Conservation (phyloP, 148 eudicot genomes). For the Rhododendron kiyosumense region DNA sequence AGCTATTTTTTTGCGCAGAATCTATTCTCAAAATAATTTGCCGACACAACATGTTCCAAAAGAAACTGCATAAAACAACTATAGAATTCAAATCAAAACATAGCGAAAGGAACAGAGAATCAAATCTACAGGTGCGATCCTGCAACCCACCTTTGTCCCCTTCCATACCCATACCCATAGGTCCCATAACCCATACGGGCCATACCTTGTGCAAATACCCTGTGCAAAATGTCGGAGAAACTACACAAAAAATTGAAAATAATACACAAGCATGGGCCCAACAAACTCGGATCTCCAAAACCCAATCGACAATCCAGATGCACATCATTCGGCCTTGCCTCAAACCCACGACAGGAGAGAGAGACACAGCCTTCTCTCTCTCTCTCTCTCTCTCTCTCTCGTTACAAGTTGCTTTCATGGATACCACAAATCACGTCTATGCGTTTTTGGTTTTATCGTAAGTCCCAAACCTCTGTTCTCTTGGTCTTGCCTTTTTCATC, state of each 20-base stretch:
- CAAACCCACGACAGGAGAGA: background rate
- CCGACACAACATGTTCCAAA: too few species aligned
- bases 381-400: background rate
- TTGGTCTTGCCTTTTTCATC: constrained; percentile 4
- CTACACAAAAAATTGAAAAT: background rate
- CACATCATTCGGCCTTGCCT: constrained; percentile 6
- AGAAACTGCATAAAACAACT: background rate
- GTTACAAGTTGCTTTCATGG: constrained; percentile 16
- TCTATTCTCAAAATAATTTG: too few species aligned
- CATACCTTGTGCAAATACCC: background rate
- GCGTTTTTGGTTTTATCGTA: constrained; percentile 2
- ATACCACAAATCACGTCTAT: background rate
- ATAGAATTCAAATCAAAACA: background rate
- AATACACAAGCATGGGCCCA: constrained; percentile 5
- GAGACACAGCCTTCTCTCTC: background rate
- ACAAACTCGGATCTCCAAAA: constrained; percentile 20
- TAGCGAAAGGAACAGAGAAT: background rate
- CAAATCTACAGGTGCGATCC: background rate
- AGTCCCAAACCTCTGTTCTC: constrained; percentile 5
- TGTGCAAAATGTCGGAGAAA: background rate
- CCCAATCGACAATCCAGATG: constrained; percentile 11
- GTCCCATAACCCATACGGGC: too few species aligned
- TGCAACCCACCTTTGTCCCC: background rate
- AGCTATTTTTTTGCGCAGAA: too few species aligned
- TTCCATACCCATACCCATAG: background rate